These are phyloP conservation scores for Rhynchospora pubera DNA, from an alignment of 176 grass and related monocot genomes.

Conservation along the genomic window DNA sequence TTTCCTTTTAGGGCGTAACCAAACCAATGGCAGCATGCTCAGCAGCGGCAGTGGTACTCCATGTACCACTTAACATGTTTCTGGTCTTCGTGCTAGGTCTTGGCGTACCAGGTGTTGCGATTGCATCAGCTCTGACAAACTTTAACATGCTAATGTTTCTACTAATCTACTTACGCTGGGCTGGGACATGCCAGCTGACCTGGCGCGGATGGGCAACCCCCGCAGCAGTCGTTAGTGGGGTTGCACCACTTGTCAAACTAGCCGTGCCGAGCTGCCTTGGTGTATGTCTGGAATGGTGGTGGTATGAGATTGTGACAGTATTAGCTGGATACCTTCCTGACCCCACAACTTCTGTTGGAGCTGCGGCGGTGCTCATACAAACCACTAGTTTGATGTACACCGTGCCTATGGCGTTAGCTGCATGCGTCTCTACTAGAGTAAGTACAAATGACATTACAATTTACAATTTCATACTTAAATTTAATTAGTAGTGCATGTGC, in stretches of 20 bases:
- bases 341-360: slow-evolving; percentile 72
- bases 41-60: slow-evolving; percentile 61
- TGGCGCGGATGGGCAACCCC: slow-evolving; percentile 63
- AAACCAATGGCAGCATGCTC: slow-evolving; percentile 92
- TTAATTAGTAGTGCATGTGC: background rate
- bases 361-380: slow-evolving; percentile 91
- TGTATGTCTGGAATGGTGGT: slow-evolving; percentile 99
- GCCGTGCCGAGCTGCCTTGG: slow-evolving; percentile 80
- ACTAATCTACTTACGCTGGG: slow-evolving; percentile 53
- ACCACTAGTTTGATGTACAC: slow-evolving; percentile 99
- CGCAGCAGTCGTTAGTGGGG: slow-evolving; percentile 30
- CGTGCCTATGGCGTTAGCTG: slow-evolving; percentile 86
- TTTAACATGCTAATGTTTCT: slow-evolving; percentile 93
- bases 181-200: slow-evolving; percentile 44
- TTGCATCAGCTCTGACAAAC: slow-evolving; percentile 79
- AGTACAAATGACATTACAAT: background rate
- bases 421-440: slow-evolving; percentile 87
- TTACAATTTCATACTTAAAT: background rate
- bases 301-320: slow-evolving; percentile 99
- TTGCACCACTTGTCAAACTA: slow-evolving; percentile 52
- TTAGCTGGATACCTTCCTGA: slow-evolving; percentile 77
- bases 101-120: slow-evolving; percentile 77
- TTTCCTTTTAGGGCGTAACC: slow-evolving; percentile 44
- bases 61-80: slow-evolving; percentile 66
- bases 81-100: slow-evolving; percentile 73